phyloP scores from a whole-genome alignment of 148 eudicot species.

The Rheum nobile region DNA sequence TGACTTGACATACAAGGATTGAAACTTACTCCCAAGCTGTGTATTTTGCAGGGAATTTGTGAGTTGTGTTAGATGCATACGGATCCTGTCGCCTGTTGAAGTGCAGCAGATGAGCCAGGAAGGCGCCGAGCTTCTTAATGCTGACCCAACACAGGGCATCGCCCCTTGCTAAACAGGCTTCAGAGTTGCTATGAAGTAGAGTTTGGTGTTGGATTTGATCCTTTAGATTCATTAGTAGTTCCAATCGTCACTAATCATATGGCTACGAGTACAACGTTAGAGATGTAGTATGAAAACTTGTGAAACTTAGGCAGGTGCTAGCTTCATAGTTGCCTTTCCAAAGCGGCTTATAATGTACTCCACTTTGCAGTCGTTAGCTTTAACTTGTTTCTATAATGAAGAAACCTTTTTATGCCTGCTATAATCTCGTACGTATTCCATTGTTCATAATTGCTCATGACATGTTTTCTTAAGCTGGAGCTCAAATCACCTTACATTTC shows the following conservation, averaged over 20 bases:
- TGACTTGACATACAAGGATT: too few relatives aligned
- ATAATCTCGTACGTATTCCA: background rate
- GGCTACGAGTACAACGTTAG: background rate
- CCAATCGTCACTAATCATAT: background rate
- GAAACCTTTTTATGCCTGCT: background rate
- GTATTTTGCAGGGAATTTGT: slow-evolving; percentile 3
- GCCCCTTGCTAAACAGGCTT: background rate
- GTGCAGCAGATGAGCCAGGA: slow-evolving; percentile 9
- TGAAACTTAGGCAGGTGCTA: background rate
- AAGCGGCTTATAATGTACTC: background rate
- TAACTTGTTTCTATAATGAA: background rate
- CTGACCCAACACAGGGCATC: background rate
- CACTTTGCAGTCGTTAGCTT: background rate
- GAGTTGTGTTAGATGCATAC: slow-evolving; percentile 8
- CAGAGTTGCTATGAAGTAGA: background rate
- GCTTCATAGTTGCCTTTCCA: background rate
- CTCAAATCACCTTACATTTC: background rate
- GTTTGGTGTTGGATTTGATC: too few relatives aligned
- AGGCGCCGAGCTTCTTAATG: background rate
- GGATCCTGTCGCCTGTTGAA: slow-evolving; percentile 6
- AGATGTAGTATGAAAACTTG: background rate
- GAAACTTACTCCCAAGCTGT: background rate
- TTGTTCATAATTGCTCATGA: background rate
- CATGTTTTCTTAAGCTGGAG: background rate
- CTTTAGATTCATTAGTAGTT: background rate